Evolutionary conservation across 345 rosid species (phyloP), one percentile per base, ranked within the genome.

Genomic region (Sisymbrium altissimum): DNA sequence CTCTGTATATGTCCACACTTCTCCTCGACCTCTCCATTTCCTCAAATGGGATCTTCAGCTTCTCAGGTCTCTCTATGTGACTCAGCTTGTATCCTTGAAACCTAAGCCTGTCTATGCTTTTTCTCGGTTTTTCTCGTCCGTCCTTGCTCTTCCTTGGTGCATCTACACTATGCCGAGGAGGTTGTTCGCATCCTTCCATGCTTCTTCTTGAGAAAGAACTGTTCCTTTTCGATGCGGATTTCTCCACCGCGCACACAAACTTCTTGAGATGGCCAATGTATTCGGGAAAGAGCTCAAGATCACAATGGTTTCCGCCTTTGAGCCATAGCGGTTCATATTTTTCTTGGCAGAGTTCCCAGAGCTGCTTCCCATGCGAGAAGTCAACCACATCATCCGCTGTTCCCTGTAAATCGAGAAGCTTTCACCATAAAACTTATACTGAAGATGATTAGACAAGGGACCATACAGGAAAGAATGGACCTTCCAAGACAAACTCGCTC

Each of bases 281-380:
- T 49, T 91, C 97, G 0, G 98, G 98, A 66, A 75, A 88, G 64
- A 83, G 83, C 73, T 94, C 98, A 79, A 91, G 76, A 67, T 91
- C 84, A 60, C 98, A 89, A 83, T 94, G 98, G 55, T 86, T 89
- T 41, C 98, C 98, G 15, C 93, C 97, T 82, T 83, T 85, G 71
- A 91, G 78, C 98, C 98, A 94, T 66, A 94, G 57, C 14, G 98
- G 98, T 55, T 94, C 98, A 30, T 94, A 91, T 78, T 91, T 91
- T 86, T 87, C 96, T 75, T 84, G 88, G 82, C 97, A 94, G 29
- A 91, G 83, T 68, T 94, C 97, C 98, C 98, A 91, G 6, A 94
- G 95, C 71, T 89, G 97, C 86, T 85, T 94, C 43, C 98, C 98
- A 35, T 94, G 97, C 7, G 95, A 91, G 79, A 83, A 94, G 78